A percentile compares a stretch with the other conserved stretches of the same genome.
Conservation (phyloP, 2,329 filamentous ascomycete genomes). For the Chaetothyriales sp. region DNA sequence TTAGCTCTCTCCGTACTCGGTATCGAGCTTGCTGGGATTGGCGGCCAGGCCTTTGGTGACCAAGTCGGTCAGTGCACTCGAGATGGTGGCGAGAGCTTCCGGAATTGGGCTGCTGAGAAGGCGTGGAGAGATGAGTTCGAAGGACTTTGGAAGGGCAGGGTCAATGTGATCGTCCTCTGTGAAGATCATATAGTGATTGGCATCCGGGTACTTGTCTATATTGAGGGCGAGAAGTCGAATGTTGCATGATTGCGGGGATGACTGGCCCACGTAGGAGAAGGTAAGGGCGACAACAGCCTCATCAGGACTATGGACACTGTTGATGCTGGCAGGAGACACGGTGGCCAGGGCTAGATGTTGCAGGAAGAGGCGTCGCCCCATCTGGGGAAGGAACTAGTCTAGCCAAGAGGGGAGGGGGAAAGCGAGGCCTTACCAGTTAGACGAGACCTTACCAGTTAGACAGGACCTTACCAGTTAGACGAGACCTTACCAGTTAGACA, state of each 20-base stretch:
- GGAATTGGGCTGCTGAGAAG: slow-evolving; percentile 19
- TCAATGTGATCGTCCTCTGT: slow-evolving; percentile 27
- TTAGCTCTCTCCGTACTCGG: slow-evolving; percentile 19
- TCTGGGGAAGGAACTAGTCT: slow-evolving; percentile 23
- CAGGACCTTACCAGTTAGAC: neutral
- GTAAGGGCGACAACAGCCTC: slow-evolving; percentile 59
- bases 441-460: neutral
- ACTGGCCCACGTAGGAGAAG: slow-evolving; percentile 27
- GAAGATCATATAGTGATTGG: slow-evolving; percentile 38
- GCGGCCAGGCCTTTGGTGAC: slow-evolving; percentile 3
- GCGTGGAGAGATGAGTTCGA: slow-evolving; percentile 16
- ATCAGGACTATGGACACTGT: slow-evolving; percentile 46
- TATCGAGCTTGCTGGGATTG: slow-evolving; percentile 16
- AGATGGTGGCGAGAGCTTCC: slow-evolving; percentile 20
- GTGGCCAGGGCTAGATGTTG: slow-evolving; percentile 40
- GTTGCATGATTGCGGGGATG: slow-evolving; percentile 1
- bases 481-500: neutral
- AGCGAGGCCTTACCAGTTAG: neutral
- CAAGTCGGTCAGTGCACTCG: slow-evolving; percentile 6
- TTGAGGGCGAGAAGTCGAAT: slow-evolving; percentile 28
- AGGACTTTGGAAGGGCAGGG: slow-evolving; percentile 14
- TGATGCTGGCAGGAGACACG: slow-evolving; percentile 31
- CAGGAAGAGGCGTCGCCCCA: slow-evolving; percentile 55
- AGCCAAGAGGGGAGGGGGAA: neutral
- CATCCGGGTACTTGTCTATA: slow-evolving; percentile 45